Conservation (phyloP, 371 early-diverging fungal species). For the Blastocladiella emersonii region DNA sequence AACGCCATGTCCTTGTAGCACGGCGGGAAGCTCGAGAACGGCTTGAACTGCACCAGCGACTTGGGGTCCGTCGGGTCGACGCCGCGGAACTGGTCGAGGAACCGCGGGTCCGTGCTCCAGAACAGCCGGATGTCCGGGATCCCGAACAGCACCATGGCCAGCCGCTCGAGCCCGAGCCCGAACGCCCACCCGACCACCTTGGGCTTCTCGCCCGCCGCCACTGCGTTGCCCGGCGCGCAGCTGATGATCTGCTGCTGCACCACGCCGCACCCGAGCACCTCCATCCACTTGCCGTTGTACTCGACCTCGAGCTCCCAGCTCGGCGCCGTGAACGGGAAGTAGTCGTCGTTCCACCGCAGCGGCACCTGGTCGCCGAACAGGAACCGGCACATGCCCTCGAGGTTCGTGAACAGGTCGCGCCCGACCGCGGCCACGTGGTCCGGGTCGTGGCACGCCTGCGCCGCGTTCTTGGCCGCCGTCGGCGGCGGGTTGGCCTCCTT, state of each 20-base stretch:
- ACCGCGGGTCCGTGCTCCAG: constrained; percentile 84
- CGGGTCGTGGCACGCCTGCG: background rate
- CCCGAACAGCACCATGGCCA: constrained; percentile 89
- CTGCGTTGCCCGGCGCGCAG: background rate
- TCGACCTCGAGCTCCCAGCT: constrained; percentile 92
- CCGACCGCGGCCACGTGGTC: background rate
- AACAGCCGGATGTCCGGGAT: constrained; percentile 94
- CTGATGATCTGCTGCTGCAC: constrained; percentile 55
- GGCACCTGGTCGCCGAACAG: constrained; percentile 22
- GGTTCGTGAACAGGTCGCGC: background rate
- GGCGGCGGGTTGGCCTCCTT: background rate
- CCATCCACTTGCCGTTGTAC: constrained; percentile 89
- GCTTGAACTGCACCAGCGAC: constrained; percentile 43
- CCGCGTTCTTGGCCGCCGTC: constrained; percentile 8
- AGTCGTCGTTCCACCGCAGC: constrained; percentile 85
- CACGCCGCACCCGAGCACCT: constrained; percentile 88
- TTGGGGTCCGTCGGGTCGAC: constrained; percentile 17
- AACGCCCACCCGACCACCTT: constrained; percentile 91
- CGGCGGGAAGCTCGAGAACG: constrained; percentile 65
- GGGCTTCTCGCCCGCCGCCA: constrained; percentile 24
- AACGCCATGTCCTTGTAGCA: constrained; percentile 92
- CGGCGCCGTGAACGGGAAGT: constrained; percentile 91
- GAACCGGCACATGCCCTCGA: background rate
- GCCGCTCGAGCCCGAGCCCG: constrained; percentile 90
- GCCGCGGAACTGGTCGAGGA: constrained; percentile 66